A percentile compares a stretch with the other conserved stretches of the same genome.
phyloP scores from a whole-genome alignment of 495 filamentous ascomycete species.

The Lophiotrema nucula region DNA sequence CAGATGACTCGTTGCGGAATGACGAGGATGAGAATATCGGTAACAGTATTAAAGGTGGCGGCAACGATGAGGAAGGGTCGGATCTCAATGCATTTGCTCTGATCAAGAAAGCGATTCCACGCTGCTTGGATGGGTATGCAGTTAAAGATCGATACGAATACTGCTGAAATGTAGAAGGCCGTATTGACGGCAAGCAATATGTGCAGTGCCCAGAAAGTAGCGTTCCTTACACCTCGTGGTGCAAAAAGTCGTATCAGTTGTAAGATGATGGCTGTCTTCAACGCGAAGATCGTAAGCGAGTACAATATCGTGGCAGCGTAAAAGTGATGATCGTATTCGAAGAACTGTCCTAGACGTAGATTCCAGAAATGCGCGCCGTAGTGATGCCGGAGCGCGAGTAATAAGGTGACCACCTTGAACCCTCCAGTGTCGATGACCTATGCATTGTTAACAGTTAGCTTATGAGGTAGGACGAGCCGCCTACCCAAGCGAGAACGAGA shows the following conservation, averaged over 20 bases:
- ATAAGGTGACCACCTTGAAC: neutral
- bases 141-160: neutral
- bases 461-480: no score
- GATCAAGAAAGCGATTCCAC: neutral
- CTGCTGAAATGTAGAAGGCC: neutral
- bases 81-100: neutral
- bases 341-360: neutral
- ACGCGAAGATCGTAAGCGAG: neutral
- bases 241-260: constrained; percentile 2
- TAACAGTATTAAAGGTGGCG: neutral
- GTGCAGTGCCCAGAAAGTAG: neutral
- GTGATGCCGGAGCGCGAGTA: neutral
- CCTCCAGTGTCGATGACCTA: neutral
- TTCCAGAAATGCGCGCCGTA: neutral
- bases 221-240: neutral
- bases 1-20: neutral
- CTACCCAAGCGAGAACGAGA: neutral
- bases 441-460: neutral
- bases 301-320: neutral
- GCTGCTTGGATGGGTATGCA: neutral
- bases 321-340: neutral
- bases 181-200: neutral
- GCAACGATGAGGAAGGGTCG: neutral
- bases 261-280: neutral
- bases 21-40: neutral